phyloP scores from a whole-genome alignment of 345 rosid species.

The Dipteronia dyeriana region DNA sequence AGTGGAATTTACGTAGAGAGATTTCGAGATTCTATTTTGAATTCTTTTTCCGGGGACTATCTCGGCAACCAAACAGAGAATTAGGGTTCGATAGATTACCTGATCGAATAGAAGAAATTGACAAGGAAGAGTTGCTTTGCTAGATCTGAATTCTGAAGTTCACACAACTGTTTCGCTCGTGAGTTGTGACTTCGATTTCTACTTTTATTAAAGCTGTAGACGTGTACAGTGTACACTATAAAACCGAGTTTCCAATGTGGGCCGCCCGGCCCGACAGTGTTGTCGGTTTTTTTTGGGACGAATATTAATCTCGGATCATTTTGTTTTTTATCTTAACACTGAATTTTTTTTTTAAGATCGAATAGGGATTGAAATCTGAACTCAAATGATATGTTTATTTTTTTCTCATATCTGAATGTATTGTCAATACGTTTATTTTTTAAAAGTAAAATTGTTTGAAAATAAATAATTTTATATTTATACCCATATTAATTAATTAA shows the following conservation, averaged over 20 bases:
- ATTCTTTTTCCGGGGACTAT: background rate
- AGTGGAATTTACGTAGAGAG: background rate
- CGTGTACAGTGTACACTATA: background rate
- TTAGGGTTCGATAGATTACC: conserved; percentile 7
- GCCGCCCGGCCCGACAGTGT: background rate
- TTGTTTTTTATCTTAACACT: no score
- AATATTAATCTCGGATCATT: no score
- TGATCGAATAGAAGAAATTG: background rate
- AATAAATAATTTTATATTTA: no score
- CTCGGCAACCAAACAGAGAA: conserved; percentile 6
- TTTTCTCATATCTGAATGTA: no score
- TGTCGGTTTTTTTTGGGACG: background rate
- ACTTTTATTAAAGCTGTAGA: background rate
- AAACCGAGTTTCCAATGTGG: background rate
- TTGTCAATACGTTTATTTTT: no score
- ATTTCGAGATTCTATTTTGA: background rate
- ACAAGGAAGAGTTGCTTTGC: background rate
- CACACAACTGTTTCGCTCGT: background rate
- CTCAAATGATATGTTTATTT: no score
- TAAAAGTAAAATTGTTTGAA: no score
- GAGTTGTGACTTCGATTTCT: background rate
- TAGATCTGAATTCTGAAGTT: conserved; percentile 7
- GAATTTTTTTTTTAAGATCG: no score
- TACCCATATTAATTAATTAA: no score
- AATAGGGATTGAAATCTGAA: no score